phyloP scores from a whole-genome alignment of 495 filamentous ascomycete species.

The Annulohypoxylon nitens region DNA sequence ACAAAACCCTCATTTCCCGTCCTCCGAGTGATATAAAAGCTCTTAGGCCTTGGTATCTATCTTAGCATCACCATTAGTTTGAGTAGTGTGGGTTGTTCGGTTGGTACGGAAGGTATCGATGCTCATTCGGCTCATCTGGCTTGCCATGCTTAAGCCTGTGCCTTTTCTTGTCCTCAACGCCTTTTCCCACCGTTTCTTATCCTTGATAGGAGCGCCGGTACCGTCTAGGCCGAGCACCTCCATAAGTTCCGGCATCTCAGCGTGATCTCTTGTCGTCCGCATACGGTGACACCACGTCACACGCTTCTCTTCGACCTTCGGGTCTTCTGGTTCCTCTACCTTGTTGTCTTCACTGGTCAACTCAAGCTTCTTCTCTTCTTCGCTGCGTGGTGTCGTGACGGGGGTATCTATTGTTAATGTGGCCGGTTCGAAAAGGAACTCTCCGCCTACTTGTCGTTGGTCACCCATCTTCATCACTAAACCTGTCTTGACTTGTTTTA shows the following conservation, averaged over 20 bases:
- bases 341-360: constrained; percentile 45
- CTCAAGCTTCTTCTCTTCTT: constrained; percentile 40
- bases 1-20: background rate
- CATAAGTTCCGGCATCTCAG: constrained; percentile 73
- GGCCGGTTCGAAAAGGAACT: constrained; percentile 79
- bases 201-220: constrained; percentile 52
- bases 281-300: constrained; percentile 89
- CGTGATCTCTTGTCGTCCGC: constrained; percentile 82
- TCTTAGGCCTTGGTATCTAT: constrained; percentile 15
- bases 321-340: constrained; percentile 34
- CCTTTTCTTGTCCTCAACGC: constrained; percentile 61
- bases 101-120: constrained; percentile 34
- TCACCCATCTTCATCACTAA: constrained; percentile 76
- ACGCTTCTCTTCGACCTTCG: constrained; percentile 62
- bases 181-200: constrained; percentile 58
- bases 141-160: constrained; percentile 58
- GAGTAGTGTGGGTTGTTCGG: constrained; percentile 9
- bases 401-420: constrained; percentile 49
- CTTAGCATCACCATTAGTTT: constrained; percentile 26
- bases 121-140: constrained; percentile 57
- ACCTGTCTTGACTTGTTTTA: constrained; percentile 66
- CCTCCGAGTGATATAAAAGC: background rate
- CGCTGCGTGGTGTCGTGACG: constrained; percentile 50
- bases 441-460: constrained; percentile 80
- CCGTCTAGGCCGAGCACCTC: constrained; percentile 71